These are phyloP conservation scores for Aspergillus sp. DNA, from an alignment of 2,329 filamentous ascomycete species.

Conservation along the genomic window DNA sequence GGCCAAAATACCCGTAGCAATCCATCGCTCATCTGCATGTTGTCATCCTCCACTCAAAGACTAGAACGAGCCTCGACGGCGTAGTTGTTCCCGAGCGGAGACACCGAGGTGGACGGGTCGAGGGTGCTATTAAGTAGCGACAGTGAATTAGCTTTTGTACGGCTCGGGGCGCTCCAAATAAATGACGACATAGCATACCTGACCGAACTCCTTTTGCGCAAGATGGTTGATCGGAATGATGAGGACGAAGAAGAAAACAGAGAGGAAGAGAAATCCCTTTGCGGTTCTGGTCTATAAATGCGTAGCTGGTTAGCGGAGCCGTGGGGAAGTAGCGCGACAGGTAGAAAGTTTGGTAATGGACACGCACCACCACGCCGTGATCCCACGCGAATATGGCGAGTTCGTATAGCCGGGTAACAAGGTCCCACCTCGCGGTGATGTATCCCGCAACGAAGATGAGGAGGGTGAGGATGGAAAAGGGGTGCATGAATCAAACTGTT, in stretches of 20 bases:
- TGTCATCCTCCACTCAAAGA: constrained; percentile 49
- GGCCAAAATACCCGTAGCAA: constrained; percentile 99
- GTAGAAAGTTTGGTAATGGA: constrained; percentile 1
- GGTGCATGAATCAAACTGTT: constrained; percentile 71
- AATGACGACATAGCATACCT: constrained; percentile 59
- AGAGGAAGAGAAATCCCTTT: constrained; percentile 80
- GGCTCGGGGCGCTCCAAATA: background rate
- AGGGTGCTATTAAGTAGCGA: constrained; percentile 65
- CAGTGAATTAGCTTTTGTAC: background rate
- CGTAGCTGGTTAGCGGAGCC: background rate
- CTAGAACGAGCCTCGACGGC: constrained; percentile 92
- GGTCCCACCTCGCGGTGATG: constrained; percentile 98
- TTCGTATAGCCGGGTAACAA: constrained; percentile 95
- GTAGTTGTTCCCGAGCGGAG: constrained; percentile 91
- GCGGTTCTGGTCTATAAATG: constrained; percentile 69
- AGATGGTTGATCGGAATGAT: constrained; percentile 82
- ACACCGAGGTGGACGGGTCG: constrained; percentile 75
- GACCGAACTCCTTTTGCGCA: constrained; percentile 72
- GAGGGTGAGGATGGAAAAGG: constrained; percentile 91
- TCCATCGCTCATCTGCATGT: constrained; percentile 70
- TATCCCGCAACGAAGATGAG: constrained; percentile 99
- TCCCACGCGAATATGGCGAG: constrained; percentile 97
- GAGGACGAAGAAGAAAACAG: constrained; percentile 78
- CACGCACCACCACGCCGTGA: constrained; percentile 88
- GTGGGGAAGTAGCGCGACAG: constrained; percentile 5